Evolutionary conservation across 345 rosid genomes (phyloP).

Genomic region (Eucalyptus virginea): DNA sequence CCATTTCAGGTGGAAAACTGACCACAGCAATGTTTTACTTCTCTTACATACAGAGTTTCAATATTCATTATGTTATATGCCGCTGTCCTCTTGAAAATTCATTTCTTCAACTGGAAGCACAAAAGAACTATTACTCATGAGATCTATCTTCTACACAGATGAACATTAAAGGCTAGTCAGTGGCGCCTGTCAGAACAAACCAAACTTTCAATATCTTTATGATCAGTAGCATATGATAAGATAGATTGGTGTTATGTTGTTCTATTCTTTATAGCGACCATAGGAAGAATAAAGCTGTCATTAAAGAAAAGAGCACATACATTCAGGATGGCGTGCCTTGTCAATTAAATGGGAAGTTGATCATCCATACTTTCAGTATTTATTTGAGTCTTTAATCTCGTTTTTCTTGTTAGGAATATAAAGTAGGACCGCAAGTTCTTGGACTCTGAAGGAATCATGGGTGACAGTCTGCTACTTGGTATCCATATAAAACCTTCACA

Average conservation of each 20-base stretch:
- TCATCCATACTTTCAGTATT: neutral
- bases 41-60: neutral
- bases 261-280: neutral
- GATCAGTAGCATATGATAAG: neutral
- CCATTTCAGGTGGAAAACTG: neutral
- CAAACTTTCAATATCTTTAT: neutral
- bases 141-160: neutral
- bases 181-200: neutral
- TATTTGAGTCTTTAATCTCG: neutral
- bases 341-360: neutral
- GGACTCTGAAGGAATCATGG: slow-evolving; percentile 44
- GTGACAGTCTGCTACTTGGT: slow-evolving; percentile 42
- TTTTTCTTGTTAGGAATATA: slow-evolving; percentile 10
- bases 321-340: neutral
- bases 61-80: neutral
- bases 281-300: neutral
- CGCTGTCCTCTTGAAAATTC: neutral
- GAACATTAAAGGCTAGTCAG: neutral
- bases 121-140: neutral
- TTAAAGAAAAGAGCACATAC: neutral
- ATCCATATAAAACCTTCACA: slow-evolving; percentile 21
- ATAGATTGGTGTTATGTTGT: neutral
- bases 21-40: neutral
- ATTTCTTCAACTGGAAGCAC: neutral
- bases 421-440: slow-evolving; percentile 44